These are phyloP conservation scores for Penicillium sp. DNA, from an alignment of 2,329 filamentous ascomycete species.

Conservation along the genomic window DNA sequence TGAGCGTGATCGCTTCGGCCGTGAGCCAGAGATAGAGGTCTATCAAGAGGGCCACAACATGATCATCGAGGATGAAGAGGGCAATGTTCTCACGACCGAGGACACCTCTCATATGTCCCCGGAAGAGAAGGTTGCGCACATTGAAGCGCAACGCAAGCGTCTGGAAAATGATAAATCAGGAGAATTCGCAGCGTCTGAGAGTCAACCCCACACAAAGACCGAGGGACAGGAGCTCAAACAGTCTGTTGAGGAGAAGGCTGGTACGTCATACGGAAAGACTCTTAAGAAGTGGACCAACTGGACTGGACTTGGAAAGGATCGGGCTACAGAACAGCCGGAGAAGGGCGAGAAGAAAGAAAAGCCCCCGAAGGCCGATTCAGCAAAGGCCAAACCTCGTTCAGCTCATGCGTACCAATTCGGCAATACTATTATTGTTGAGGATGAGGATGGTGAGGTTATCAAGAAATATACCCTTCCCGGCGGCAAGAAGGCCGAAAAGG, in stretches of 20 bases:
- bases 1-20: constrained; percentile 34
- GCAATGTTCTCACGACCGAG: constrained; percentile 75
- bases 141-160: constrained; percentile 48
- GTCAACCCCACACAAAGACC: constrained; percentile 44
- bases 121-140: constrained; percentile 63
- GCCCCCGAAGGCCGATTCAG: constrained; percentile 15
- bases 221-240: constrained; percentile 46
- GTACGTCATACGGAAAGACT: constrained; percentile 40
- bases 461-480: constrained; percentile 66
- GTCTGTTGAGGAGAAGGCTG: constrained; percentile 36
- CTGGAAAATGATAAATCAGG: constrained; percentile 55
- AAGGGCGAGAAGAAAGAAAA: constrained; percentile 26
- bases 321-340: constrained; percentile 20
- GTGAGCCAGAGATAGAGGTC: constrained; percentile 58
- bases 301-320: constrained; percentile 43
- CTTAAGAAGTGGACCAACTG: constrained; percentile 51
- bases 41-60: constrained; percentile 79
- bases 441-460: constrained; percentile 67
- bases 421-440: constrained; percentile 69
- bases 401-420: constrained; percentile 68
- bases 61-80: constrained; percentile 80
- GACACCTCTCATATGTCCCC: constrained; percentile 49
- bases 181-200: constrained; percentile 49
- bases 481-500: constrained; percentile 38
- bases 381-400: constrained; percentile 47